Evolutionary conservation across 2,329 filamentous ascomycete species (phyloP), one percentile per base, ranked within the genome.

Genomic region (Arthrobotrys entomopaga): DNA sequence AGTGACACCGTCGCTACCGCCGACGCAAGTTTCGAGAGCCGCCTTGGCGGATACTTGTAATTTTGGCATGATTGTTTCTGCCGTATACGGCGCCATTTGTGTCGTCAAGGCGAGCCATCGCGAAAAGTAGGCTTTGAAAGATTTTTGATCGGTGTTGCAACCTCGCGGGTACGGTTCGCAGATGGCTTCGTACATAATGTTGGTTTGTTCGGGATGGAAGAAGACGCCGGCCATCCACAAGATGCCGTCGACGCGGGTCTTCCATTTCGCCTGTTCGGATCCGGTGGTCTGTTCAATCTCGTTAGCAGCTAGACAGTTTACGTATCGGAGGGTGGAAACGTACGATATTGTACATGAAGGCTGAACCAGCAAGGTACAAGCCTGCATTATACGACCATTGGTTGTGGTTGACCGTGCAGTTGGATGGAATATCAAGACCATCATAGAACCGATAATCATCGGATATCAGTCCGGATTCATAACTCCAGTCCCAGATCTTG

Each of bases 401-500:
- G 1, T 86, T 79, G 26, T 82, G 81, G 79, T 88, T 86, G 64
- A 84, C 81, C 26, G 83, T 77, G 34, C 81, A 82, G 82, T 89
- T 91, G 77, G 87, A 84, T 56, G 82, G 83, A 40, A 80, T 80
- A 38, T 83, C 80, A 29, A 87, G 85, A 53, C 89, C 89, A 78
- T 91, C 89, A 67, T 83, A 87, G n/a, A 91, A 84, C 75, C 84
- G 82, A 78, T 83, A 88, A 26, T 83, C 76, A 8, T 80, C 65
- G 75, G 86, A 85, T 75, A 91, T 85, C 67, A 92, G 83, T 13
- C 86, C 86, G 6, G 88, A 81, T 1, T 82, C 80, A 52, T 81
- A 80, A 0, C 85, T 85, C 89, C 90, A 92, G 77, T 91, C 86
- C 82, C 88, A 97, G 8, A 89, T 83, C 78, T 84, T 89, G 71